These are phyloP conservation scores for Myxozyma nipponensis DNA, from an alignment of 805 yeast genomes.

Conservation along the genomic window DNA sequence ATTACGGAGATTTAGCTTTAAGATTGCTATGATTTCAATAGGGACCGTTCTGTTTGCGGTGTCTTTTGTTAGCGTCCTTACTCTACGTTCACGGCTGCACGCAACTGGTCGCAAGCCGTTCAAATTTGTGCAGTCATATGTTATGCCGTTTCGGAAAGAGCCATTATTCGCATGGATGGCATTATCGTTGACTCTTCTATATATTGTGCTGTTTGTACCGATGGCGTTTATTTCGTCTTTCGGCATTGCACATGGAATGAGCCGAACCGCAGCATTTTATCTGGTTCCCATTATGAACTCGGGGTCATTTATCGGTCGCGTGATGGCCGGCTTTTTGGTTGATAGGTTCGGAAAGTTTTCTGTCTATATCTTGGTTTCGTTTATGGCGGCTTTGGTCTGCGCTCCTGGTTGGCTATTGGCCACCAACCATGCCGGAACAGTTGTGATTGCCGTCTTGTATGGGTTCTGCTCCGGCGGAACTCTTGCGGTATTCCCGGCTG, in stretches of 20 bases:
- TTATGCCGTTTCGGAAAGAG: constrained; percentile 32
- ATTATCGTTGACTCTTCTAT: constrained; percentile 31
- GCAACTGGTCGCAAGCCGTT: constrained; percentile 19
- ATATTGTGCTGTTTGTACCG: constrained; percentile 35
- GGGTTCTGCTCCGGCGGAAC: constrained; percentile 38
- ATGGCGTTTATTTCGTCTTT: constrained; percentile 35
- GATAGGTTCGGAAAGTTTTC: constrained; percentile 46
- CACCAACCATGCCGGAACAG: constrained; percentile 26
- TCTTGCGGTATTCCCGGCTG: constrained; percentile 36
- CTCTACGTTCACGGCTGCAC: constrained; percentile 30
- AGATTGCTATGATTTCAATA: constrained; percentile 50
- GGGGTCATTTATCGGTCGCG: constrained; percentile 48
- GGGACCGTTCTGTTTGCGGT: constrained; percentile 43
- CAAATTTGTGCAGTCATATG: constrained; percentile 16
- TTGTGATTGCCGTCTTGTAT: constrained; percentile 33
- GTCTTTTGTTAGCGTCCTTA: constrained; percentile 26
- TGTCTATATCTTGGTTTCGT: constrained; percentile 36
- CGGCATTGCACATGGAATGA: constrained; percentile 30
- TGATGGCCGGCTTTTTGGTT: constrained; percentile 46
- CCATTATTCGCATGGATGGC: constrained; percentile 29
- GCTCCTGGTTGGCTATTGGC: constrained; percentile 28
- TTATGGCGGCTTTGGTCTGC: constrained; percentile 32
- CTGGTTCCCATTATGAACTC: constrained; percentile 37
- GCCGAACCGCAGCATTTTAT: constrained; percentile 27
- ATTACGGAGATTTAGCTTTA: constrained; percentile 40